Evolutionary conservation across 768 basidiomycete genomes (phyloP), one percentile per base, ranked within the genome.

Genomic region (Terana coerulea): DNA sequence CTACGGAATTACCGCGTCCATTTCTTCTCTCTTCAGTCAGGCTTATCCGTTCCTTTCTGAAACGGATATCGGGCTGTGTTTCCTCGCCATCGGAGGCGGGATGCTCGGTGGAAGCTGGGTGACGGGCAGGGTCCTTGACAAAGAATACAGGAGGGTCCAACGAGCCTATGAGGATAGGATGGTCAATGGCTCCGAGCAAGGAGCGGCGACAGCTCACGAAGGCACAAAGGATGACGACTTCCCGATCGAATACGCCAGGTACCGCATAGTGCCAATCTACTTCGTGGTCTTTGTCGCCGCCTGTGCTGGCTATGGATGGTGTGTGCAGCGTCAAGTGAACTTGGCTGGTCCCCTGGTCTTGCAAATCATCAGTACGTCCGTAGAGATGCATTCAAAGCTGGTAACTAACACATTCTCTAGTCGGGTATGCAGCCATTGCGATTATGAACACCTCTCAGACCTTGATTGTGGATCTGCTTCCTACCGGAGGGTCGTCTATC

Each of bases 41-140:
- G 68, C 74, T 0, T 91, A 92, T 55, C 75, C 81, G 0, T 74
- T 67, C 53, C 71, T 90, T n/a, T 76, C 67, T 49, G 77, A 88
- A 53, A 80, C 81, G 3, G 73, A 78, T 21, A 74, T 88, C 26
- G 91, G 91, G 2, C 67, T 94, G 4, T 91, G 87, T 64, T 94
- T 84, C 69, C 68, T 93, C 47, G 79, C 83, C 1, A 76, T 86
- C 46, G 91, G 90, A 1, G 76, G 80, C 14, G 92, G 91, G 0
- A 82, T 83, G 68, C 66, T 80, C 7, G 41, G 83, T 11, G 84
- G 88, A 11, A 76, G 80, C n/a, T 62, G 72, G n/a, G 21, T 73
- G 0, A 80, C 74, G 19, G 91, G 91, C 2, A 77, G 71, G 49
- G 60, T 88, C 9, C 64, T 91, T 8, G 86, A 94, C 57, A 68